Conservation (phyloP, 768 basidiomycete species). For the Lactifluus volemus region DNA sequence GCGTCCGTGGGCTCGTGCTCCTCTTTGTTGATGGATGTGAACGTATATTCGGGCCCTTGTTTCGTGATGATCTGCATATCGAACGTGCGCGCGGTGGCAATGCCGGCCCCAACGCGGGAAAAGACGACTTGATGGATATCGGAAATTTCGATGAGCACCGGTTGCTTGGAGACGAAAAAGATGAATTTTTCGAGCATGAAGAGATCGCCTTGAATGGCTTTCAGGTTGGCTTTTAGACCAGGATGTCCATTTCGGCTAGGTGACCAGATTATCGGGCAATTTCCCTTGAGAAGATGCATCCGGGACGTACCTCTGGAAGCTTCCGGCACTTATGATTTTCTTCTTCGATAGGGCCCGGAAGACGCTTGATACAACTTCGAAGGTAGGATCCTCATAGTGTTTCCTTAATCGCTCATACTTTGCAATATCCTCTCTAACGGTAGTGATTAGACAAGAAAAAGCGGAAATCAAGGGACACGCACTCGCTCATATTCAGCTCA, state of each 20-base stretch:
- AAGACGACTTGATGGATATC: conserved; percentile 89
- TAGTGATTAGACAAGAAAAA: background rate
- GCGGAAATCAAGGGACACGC: conserved; percentile 26
- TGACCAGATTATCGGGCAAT: background rate
- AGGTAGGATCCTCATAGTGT: conserved; percentile 91
- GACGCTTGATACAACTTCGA: conserved; percentile 88
- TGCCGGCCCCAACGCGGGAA: conserved; percentile 84
- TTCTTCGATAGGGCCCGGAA: conserved; percentile 87
- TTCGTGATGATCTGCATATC: conserved; percentile 87
- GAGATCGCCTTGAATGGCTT: conserved; percentile 92
- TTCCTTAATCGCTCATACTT: conserved; percentile 82
- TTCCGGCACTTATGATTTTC: conserved; percentile 83
- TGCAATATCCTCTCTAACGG: conserved; percentile 58
- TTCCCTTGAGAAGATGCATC: background rate
- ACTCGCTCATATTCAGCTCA: conserved; percentile 90
- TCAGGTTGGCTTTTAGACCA: conserved; percentile 96
- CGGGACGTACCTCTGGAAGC: conserved; percentile 65
- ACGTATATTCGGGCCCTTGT: conserved; percentile 76
- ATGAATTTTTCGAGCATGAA: conserved; percentile 98
- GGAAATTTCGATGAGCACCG: conserved; percentile 79
- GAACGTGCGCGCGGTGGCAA: conserved; percentile 86
- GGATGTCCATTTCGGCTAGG: conserved; percentile 78
- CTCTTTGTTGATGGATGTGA: conserved; percentile 93
- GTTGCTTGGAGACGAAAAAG: conserved; percentile 96
- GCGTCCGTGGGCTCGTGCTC: conserved; percentile 81